These are phyloP conservation scores for Gorgonomyces haynaldii DNA, from an alignment of 192 early-diverging fungal species.

Conservation along the genomic window DNA sequence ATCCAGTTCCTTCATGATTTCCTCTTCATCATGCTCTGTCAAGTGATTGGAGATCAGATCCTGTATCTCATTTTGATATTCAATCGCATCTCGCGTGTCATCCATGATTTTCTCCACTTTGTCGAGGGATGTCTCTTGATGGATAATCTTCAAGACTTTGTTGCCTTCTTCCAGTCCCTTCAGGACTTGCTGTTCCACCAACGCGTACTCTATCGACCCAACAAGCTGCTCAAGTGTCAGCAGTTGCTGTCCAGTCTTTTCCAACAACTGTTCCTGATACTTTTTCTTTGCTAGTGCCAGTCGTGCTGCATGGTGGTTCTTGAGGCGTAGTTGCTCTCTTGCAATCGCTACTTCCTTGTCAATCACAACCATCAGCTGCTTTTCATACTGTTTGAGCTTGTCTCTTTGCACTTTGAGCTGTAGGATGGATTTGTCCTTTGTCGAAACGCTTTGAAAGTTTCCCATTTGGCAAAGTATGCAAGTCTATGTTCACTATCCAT, in stretches of 20 bases:
- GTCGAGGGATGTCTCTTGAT: constrained; percentile 81
- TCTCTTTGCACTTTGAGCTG: constrained; percentile 95
- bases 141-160: constrained; percentile 68
- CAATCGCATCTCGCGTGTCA: constrained; percentile 91
- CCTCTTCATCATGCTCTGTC: constrained; percentile 75
- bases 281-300: constrained; percentile 92
- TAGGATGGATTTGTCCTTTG: constrained; percentile 85
- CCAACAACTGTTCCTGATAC: constrained; percentile 81
- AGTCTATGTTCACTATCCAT: constrained; percentile 28
- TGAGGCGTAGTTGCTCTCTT: constrained; percentile 24
- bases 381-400: constrained; percentile 83
- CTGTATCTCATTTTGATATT: constrained; percentile 88
- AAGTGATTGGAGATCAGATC: constrained; percentile 65
- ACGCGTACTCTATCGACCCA: constrained; percentile 81
- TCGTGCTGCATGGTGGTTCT: constrained; percentile 58
- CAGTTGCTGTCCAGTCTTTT: constrained; percentile 77
- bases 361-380: constrained; percentile 65
- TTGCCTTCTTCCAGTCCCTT: constrained; percentile 76
- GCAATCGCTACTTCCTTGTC: constrained; percentile 73
- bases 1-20: constrained; percentile 70
- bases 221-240: constrained; percentile 77
- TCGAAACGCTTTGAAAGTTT: constrained; percentile 49
- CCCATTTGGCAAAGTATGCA: too few species aligned
- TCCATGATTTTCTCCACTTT: constrained; percentile 89
- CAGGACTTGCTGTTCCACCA: constrained; percentile 84